Base-by-base conservation (phyloP, 164 flowering plant genomes). In the Paratinospora sagittata region DNA sequence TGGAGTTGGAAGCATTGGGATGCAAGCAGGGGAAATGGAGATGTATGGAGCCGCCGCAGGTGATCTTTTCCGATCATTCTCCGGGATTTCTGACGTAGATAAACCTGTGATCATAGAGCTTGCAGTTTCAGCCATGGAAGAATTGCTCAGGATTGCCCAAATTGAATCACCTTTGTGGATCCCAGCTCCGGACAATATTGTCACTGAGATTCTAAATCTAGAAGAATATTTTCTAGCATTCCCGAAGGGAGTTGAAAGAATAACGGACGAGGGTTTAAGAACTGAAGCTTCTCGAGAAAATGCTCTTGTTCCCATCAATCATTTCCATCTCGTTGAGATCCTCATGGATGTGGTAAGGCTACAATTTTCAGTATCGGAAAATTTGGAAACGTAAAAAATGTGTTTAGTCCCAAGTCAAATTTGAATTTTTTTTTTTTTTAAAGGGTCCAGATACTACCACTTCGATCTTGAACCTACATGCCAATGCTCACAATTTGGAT, bases 51-150 rank as follows among this genome's bases (percentile, higher is more conserved):
- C 78, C 0, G 79, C 78, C 0, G 76, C 82, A 6, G 87, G 82
- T 6, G 87, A 78, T 21, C 75, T 87, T 47, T 77, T 88, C 39
- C 80, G 87, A 75, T 67, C 93, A 43, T 57, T 81, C 7, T 55
- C 85, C 0, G 83, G 77, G 13, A 82, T 84, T 6, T 72, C 75
- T 10, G 91, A 90, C 19, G 81, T 84, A 3, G 95, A 90, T 14
- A 90, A 88, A 73, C 90, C 91, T 0, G 68, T 85, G 76, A 81
- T 90, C 3, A 83, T 90, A 30, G 90, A 88, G 81, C 82, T 87
- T 1, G 96, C 96, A 0, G 93, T 87, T 63, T 88, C 88, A 33
- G 93, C 93, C 12, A 88, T 90, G 91, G 93, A 90, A 62, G 96
- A 90, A 58, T 79, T 90, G 2, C 52, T 82, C 12, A 78, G 85